Base-by-base conservation (phyloP, 2,329 filamentous ascomycete species). In the Capronia coronata region DNA sequence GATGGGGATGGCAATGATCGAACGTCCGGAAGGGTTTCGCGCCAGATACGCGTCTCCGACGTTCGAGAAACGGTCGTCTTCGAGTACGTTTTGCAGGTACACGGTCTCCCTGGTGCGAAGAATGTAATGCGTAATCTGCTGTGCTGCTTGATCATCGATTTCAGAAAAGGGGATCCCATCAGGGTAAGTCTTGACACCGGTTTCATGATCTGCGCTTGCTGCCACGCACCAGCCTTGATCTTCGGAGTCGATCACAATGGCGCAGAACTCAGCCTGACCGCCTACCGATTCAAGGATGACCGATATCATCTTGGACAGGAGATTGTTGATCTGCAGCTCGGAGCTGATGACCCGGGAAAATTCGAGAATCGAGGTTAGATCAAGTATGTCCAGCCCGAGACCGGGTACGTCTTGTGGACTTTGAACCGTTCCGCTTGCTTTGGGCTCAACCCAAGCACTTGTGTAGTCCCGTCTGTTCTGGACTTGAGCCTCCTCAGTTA, bases 321-420 rank as follows among this genome's bases (percentile, higher is more conserved):
- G 69, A 43, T 75, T 77, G 52, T 83, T 79, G 35, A 83, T 77
- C 53, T 82, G 75, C 13, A 84, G 69, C 59, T 83, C 80, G 11
- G 79, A 82, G 5, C 80, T 83, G 57, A 84, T 74, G 4, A 83
- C 72, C 62, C 83, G 80, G 46, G 77, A 82, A 21, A 79, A 82
- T 57, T 83, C 78, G 3, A 84, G 69, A 39, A 84, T 83, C 35
- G 76, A 79, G 2, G 77, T 77, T 13, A 83, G 62, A 62, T 83
- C 80, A 47, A 84, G 76, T 61, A 84, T 81, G 60, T 83, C 80
- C 49, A 76, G 62, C 29, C 71, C 71, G n/a, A 61, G 39, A 2
- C 61, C 61, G 42, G 57, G 57, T 2, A 61, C 54, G 30, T 61
- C 59, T 19, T 56, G 54, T 2, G 51, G 34, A 43, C 41, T 52